These are phyloP conservation scores for Candida maesae DNA, from an alignment of 805 yeast species.

Conservation along the genomic window DNA sequence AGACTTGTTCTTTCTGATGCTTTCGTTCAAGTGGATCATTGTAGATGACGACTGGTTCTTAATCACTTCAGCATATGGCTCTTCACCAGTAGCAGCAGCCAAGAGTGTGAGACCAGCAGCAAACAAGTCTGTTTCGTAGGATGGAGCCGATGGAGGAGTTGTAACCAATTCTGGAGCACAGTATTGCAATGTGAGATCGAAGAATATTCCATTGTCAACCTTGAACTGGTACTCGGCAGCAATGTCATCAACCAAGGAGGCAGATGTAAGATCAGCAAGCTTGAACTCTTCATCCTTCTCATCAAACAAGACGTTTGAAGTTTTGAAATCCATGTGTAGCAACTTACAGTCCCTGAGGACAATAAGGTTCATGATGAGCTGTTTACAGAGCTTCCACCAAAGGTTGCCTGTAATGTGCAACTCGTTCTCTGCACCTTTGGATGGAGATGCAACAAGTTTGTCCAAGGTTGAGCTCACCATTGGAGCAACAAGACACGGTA, in stretches of 20 bases:
- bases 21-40: slow-evolving; percentile 29
- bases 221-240: slow-evolving; percentile 10
- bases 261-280: slow-evolving; percentile 47
- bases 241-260: slow-evolving; percentile 24
- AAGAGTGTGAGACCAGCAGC: slow-evolving; percentile 44
- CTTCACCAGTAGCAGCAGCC: slow-evolving; percentile 41
- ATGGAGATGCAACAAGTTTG: slow-evolving; percentile 17
- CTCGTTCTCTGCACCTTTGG: not conserved
- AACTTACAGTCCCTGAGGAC: slow-evolving; percentile 28
- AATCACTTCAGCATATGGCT: slow-evolving; percentile 35
- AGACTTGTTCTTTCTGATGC: slow-evolving; percentile 31
- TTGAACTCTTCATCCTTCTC: slow-evolving; percentile 28
- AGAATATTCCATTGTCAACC: slow-evolving; percentile 27
- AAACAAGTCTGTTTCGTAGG: slow-evolving; percentile 39
- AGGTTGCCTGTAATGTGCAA: slow-evolving; percentile 20
- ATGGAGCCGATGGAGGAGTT: slow-evolving; percentile 27
- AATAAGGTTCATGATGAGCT: slow-evolving; percentile 26
- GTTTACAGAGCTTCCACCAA: slow-evolving; percentile 33
- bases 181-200: slow-evolving; percentile 36
- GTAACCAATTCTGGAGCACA: slow-evolving; percentile 44
- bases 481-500: slow-evolving; percentile 20
- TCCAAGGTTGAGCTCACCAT: slow-evolving; percentile 22
- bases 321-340: slow-evolving; percentile 47
- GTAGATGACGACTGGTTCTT: slow-evolving; percentile 17
- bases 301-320: slow-evolving; percentile 39